Percentiles rank a stretch among this genome's conserved stretches.
Evolutionary conservation across 257 asterid species (phyloP).

Genomic region (Asclepias syriaca): DNA sequence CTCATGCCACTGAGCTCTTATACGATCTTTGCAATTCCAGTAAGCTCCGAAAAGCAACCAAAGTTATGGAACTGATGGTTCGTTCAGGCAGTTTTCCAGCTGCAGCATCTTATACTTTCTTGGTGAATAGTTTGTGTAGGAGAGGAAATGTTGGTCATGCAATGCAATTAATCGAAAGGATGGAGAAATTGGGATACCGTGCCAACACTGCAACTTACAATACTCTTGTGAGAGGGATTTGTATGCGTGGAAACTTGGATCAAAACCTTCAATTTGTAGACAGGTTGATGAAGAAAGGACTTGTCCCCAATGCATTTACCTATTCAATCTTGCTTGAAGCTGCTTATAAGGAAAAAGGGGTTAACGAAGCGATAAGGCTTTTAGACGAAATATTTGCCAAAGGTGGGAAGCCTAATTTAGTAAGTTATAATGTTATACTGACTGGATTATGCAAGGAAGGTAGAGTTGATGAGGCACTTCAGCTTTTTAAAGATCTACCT

Average conservation of each 20-base stretch:
- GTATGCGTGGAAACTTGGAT: slow-evolving; percentile 62
- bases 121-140: slow-evolving; percentile 65
- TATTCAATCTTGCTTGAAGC: slow-evolving; percentile 89
- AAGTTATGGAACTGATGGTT: slow-evolving; percentile 78
- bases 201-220: slow-evolving; percentile 67
- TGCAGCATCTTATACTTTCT: slow-evolving; percentile 60
- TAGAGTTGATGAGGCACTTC: slow-evolving; percentile 70
- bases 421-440: slow-evolving; percentile 69
- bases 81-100: slow-evolving; percentile 63
- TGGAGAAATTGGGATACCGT: slow-evolving; percentile 76
- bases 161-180: slow-evolving; percentile 71
- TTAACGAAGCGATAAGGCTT: slow-evolving; percentile 65
- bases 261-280: slow-evolving; percentile 62
- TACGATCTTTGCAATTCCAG: slow-evolving; percentile 76
- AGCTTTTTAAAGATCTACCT: slow-evolving; percentile 61
- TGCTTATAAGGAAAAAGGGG: slow-evolving; percentile 76
- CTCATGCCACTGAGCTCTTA: slow-evolving; percentile 58
- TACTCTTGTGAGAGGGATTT: slow-evolving; percentile 73
- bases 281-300: slow-evolving; percentile 60
- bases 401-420: slow-evolving; percentile 79
- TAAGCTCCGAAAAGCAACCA: slow-evolving; percentile 69
- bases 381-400: slow-evolving; percentile 60
- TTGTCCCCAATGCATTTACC: slow-evolving; percentile 82
- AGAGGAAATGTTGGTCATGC: slow-evolving; percentile 94
- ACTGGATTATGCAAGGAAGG: slow-evolving; percentile 83